Evolutionary conservation across 306 rosid genomes (phyloP).

Genomic region (Cucurbita moschata): DNA sequence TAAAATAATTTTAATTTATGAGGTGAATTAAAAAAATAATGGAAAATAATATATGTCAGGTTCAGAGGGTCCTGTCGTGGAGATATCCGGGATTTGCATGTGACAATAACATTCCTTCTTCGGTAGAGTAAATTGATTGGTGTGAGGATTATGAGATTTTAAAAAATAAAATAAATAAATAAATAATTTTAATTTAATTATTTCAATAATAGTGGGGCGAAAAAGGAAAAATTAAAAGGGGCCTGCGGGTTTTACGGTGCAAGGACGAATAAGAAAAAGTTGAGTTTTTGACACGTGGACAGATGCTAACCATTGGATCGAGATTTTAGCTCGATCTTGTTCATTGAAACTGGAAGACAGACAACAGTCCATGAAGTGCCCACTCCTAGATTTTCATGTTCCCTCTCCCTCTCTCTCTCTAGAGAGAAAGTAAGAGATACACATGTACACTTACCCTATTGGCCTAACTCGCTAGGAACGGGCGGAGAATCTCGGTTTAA

Average conservation of each 20-base stretch:
- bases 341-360: conserved; percentile 9
- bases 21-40: background rate
- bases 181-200: background rate
- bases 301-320: background rate
- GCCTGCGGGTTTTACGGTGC: conserved; percentile 80
- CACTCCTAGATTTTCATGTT: conserved; percentile 10
- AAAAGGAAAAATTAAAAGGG: conserved; percentile 8
- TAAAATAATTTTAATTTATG: background rate
- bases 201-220: background rate
- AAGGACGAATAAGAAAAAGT: conserved; percentile 66
- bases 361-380: conserved; percentile 9
- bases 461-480: no score
- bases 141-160: background rate
- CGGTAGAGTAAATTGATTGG: conserved; percentile 7
- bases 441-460: no score
- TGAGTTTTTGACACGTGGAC: conserved; percentile 6
- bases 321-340: conserved; percentile 4
- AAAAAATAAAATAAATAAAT: background rate
- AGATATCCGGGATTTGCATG: conserved; percentile 13
- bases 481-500: no score
- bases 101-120: conserved; percentile 10
- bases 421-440: no score
- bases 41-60: background rate
- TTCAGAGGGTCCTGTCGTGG: conserved; percentile 10
- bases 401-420: background rate